Conservation (phyloP, 805 yeast genomes). For the Ogataea ganodermae region DNA sequence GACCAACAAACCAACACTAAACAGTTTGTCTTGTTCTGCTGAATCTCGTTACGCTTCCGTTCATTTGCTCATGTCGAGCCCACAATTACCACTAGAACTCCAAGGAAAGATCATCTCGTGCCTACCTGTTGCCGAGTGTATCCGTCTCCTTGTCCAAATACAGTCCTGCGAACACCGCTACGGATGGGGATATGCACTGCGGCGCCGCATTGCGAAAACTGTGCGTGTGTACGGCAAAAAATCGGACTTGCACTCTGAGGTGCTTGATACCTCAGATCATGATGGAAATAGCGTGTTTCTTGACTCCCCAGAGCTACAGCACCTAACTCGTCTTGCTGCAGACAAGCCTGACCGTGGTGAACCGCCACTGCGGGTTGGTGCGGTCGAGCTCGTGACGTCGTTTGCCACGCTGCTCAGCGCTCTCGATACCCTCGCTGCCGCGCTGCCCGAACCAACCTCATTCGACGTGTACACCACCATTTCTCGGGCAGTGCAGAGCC, state of each 20-base stretch:
- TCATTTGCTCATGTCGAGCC: background rate
- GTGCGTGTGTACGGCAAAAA: constrained; percentile 14
- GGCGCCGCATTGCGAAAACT: constrained; percentile 2
- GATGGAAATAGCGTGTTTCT: constrained; percentile 7
- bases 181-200: constrained; percentile 16
- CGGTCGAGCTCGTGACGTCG: constrained; percentile 11
- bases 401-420: background rate
- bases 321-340: constrained; percentile 4
- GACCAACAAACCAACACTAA: too few species aligned
- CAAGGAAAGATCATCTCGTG: constrained; percentile 14
- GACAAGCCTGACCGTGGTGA: too few species aligned
- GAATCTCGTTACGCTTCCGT: too few species aligned
- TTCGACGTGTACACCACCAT: constrained; percentile 6
- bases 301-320: constrained; percentile 7
- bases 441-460: constrained; percentile 11
- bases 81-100: constrained; percentile 11
- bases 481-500: background rate
- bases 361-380: constrained; percentile 2
- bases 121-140: constrained; percentile 10
- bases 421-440: background rate
- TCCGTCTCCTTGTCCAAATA: constrained; percentile 7
- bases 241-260: constrained; percentile 7
- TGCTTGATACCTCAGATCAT: background rate
- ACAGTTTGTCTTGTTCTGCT: background rate
- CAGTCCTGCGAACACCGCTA: constrained; percentile 1